Conservation (phyloP, 768 basidiomycete species). For the Hortiboletus campestris region DNA sequence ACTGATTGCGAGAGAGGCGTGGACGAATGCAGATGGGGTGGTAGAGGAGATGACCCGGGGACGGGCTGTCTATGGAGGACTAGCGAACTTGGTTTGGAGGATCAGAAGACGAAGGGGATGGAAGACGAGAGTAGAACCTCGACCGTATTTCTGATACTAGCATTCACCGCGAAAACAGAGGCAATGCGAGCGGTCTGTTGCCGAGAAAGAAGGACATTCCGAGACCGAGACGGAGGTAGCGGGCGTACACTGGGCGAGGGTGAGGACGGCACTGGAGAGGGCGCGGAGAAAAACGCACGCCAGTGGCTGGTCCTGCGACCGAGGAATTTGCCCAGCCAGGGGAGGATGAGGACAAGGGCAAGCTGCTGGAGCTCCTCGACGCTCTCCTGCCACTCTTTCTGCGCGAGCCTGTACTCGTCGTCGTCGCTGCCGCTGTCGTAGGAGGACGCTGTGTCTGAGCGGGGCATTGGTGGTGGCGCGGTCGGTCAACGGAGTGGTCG, state of each 20-base stretch:
- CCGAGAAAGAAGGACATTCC: constrained; percentile 65
- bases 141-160: constrained; percentile 26
- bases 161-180: constrained; percentile 16
- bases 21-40: constrained; percentile 58
- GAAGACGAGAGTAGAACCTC: constrained; percentile 27
- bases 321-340: constrained; percentile 84
- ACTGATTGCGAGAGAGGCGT: constrained; percentile 54
- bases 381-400: constrained; percentile 94
- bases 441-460: constrained; percentile 47
- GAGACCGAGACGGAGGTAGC: constrained; percentile 66
- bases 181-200: constrained; percentile 12
- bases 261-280: constrained; percentile 12
- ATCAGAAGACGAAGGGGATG: constrained; percentile 43
- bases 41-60: constrained; percentile 57
- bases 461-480: constrained; percentile 50
- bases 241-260: constrained; percentile 55
- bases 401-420: constrained; percentile 71
- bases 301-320: constrained; percentile 85
- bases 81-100: constrained; percentile 49
- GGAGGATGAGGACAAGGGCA: constrained; percentile 74
- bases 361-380: constrained; percentile 81
- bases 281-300: constrained; percentile 51
- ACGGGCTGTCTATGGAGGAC: constrained; percentile 42
- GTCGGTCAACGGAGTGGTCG: neutral
- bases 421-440: constrained; percentile 48